phyloP scores from a whole-genome alignment of 768 basidiomycete genomes.

The Rubroboletus satanas region DNA sequence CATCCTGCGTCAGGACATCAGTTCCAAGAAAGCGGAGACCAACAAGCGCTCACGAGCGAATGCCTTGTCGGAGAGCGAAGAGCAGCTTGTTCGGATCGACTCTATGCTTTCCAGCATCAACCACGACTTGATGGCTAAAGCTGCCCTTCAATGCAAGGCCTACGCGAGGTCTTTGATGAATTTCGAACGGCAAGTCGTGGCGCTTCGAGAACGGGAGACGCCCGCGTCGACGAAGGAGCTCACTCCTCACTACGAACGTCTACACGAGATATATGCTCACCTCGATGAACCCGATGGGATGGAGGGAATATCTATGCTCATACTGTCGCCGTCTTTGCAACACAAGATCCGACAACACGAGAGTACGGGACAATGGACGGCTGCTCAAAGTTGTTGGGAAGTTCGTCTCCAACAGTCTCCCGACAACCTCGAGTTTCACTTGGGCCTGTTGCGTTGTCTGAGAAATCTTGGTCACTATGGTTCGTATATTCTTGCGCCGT shows the following conservation, averaged over 20 bases:
- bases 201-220: slow-evolving; percentile 40
- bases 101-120: slow-evolving; percentile 81
- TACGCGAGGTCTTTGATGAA: slow-evolving; percentile 93
- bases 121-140: slow-evolving; percentile 84
- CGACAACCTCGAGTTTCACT: slow-evolving; percentile 82
- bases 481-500: slow-evolving; percentile 36
- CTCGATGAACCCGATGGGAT: slow-evolving; percentile 98
- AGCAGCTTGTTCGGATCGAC: slow-evolving; percentile 70
- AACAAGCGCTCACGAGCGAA: slow-evolving; percentile 46
- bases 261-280: slow-evolving; percentile 95
- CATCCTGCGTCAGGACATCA: slow-evolving; percentile 63
- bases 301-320: slow-evolving; percentile 91
- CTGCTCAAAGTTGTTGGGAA: slow-evolving; percentile 99
- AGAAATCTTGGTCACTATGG: slow-evolving; percentile 97
- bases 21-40: slow-evolving; percentile 44
- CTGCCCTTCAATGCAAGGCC: slow-evolving; percentile 91
- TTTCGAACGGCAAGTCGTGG: slow-evolving; percentile 80
- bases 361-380: slow-evolving; percentile 94
- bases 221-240: slow-evolving; percentile 44
- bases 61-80: slow-evolving; percentile 39
- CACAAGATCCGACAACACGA: slow-evolving; percentile 98
- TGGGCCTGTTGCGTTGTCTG: slow-evolving; percentile 87
- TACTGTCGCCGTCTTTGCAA: slow-evolving; percentile 85
- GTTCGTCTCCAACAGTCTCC: slow-evolving; percentile 87
- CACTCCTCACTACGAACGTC: slow-evolving; percentile 64